Evolutionary conservation across 2,329 filamentous ascomycete species (phyloP), one percentile per base, ranked within the genome.

Genomic region (Tricladium varicosporioides): DNA sequence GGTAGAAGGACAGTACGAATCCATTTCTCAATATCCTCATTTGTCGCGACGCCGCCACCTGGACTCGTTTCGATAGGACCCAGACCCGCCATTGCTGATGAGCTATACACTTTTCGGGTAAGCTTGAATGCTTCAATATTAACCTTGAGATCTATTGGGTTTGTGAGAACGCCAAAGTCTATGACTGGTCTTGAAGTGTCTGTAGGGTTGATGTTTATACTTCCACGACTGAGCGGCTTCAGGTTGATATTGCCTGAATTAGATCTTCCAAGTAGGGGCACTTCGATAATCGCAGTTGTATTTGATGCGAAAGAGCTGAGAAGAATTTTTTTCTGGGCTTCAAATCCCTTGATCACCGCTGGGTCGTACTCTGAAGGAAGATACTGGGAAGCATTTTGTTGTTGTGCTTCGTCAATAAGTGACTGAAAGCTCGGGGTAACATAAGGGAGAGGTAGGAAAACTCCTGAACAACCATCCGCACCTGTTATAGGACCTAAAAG

Each of bases 131-230:
- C 44, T 18, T 44, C 51, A 61, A 65, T 63, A 59, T 71, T 69
- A 51, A 74, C 64, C 8, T 71, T 67, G 27, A 73, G 59, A 51
- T 75, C 73, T 5, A 72, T 56, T 1, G 70, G 72, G 54, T 75
- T 74, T 8, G 66, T 65, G 1, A 65, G 67, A 1, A 71, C 71
- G 45, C 66, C 63, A 50, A 71, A 71, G 60, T 74, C 69, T 22
- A 75, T 61, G n/a, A 69, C 59, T 1, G 72, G 72, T 5, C 65
- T 60, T 0, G 54, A 64, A n/a, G 65, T 65, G 43, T 70, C 60
- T 0, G 63, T 61, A 2, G 64, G 56, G 48, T 68, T 64, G 2
- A 71, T 61, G 14, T 63, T 57, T 32, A 75, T 69, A 15, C 68
- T 67, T 19, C 72, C 73, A 46, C 73, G 67, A 53, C 70, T 73